phyloP scores from a whole-genome alignment of 2,329 filamentous ascomycete species.

The Fusarium sp. region DNA sequence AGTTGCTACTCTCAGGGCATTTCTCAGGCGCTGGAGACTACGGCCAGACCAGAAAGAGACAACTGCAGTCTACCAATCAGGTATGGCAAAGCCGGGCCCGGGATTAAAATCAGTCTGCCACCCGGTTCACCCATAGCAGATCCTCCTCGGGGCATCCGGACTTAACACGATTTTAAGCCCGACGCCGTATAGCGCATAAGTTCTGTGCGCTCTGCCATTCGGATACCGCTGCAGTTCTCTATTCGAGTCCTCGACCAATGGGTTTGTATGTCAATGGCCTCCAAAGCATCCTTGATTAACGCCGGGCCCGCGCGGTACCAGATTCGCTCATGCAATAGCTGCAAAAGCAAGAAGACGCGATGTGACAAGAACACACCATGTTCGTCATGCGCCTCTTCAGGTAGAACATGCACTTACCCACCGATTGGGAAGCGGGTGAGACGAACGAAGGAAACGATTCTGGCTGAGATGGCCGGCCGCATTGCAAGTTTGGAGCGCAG shows the following conservation, averaged over 20 bases:
- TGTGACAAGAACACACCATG: conserved; percentile 3
- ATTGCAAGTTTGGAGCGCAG: not conserved
- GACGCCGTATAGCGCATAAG: not conserved
- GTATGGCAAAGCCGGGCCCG: accelerated
- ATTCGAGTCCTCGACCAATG: no score
- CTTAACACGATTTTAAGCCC: not conserved
- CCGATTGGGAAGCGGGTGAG: not conserved
- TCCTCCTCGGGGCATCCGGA: not conserved
- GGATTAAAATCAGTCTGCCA: not conserved
- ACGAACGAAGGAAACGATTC: conserved; percentile 2
- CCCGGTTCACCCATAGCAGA: accelerated
- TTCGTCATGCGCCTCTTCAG: not conserved
- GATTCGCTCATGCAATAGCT: not conserved
- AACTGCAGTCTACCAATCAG: accelerated
- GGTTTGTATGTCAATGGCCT: not conserved
- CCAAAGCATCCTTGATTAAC: accelerated
- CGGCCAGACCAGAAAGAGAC: accelerated
- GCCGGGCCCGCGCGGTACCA: not conserved
- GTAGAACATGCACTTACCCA: not conserved
- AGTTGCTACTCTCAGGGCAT: not conserved
- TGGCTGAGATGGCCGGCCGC: not conserved
- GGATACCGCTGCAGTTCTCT: not conserved
- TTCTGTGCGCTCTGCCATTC: accelerated
- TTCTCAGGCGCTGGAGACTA: not conserved
- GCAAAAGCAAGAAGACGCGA: conserved; percentile 5